Evolutionary conservation across 1,139 yeast species (phyloP).

Genomic region (Blastobotrys arbuscula): DNA sequence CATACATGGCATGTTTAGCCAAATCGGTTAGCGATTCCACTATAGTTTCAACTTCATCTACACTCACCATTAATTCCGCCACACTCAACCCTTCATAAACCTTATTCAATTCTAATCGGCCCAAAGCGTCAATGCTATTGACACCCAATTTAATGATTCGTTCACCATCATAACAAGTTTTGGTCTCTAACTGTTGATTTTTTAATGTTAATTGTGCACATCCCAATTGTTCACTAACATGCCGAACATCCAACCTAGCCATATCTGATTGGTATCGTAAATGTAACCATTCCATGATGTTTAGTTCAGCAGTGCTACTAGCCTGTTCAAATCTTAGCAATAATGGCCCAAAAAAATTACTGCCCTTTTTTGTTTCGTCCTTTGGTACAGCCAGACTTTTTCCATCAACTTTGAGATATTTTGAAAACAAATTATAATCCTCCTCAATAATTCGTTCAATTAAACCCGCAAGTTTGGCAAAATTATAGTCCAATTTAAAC

Average conservation of each 20-base stretch:
- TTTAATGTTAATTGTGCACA: slow-evolving; percentile 7
- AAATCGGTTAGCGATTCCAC: slow-evolving; percentile 2
- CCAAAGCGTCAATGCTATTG: slow-evolving; percentile 5
- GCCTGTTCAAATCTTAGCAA: slow-evolving; percentile 6
- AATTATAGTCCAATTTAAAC: slow-evolving; percentile 7
- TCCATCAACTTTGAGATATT: background rate
- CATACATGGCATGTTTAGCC: slow-evolving; percentile 2
- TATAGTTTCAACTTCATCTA: slow-evolving; percentile 8
- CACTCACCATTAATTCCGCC: slow-evolving; percentile 8
- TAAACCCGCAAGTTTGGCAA: slow-evolving; percentile 6
- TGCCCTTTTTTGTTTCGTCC: background rate
- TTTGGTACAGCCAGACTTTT: background rate
- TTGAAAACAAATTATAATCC: background rate
- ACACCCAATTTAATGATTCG: slow-evolving; percentile 1
- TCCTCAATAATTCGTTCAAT: background rate
- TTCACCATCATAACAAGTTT: background rate
- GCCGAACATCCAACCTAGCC: slow-evolving; percentile 8
- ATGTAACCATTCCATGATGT: slow-evolving; percentile 4
- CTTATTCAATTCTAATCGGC: slow-evolving; percentile 11
- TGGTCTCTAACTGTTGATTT: slow-evolving; percentile 8
- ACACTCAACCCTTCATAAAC: slow-evolving; percentile 7
- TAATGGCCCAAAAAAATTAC: slow-evolving; percentile 7
- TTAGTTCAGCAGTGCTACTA: slow-evolving; percentile 5
- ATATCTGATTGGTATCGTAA: slow-evolving; percentile 7
- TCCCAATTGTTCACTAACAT: slow-evolving; percentile 10